A percentile compares a stretch with the other conserved stretches of the same genome.
These are phyloP conservation scores for Plasmodium coatneyi DNA, from an alignment of 169 alveolate genomes.

Conservation along the genomic window DNA sequence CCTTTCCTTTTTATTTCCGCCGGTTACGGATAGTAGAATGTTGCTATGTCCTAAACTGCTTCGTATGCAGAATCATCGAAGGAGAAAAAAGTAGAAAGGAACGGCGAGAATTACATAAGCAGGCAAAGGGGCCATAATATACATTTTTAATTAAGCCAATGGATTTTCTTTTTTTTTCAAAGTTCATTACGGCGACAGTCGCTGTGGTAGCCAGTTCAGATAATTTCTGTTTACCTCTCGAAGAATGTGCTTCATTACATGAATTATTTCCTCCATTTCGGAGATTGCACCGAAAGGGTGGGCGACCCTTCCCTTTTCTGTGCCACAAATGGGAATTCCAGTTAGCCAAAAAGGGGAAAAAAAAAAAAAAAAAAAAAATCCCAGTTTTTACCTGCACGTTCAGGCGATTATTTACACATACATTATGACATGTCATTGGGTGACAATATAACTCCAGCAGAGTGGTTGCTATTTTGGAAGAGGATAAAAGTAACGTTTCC, in stretches of 20 bases:
- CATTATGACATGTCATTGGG: not conserved
- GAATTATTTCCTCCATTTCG: not conserved
- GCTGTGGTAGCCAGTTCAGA: not conserved
- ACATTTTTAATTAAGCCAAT: not conserved
- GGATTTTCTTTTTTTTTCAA: not conserved
- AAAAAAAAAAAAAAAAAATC: not conserved
- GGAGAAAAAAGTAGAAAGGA: not conserved
- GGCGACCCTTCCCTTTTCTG: not conserved
- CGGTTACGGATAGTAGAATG: not conserved
- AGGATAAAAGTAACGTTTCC: not conserved
- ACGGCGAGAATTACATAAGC: not conserved
- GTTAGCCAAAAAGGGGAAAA: not conserved
- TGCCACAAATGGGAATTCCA: not conserved
- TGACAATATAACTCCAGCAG: not conserved
- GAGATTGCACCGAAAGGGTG: not conserved
- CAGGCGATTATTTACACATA: slow-evolving; percentile 1
- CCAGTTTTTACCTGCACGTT: not conserved
- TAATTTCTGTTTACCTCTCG: not conserved
- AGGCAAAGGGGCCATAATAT: not conserved
- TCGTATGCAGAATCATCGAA: not conserved
- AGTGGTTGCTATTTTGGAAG: not conserved
- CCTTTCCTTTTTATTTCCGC: not conserved
- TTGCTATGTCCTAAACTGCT: not conserved
- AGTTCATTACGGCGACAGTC: not conserved
- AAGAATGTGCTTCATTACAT: not conserved